Base-by-base conservation (phyloP, 202 grass and related monocot genomes). In the Schoenoplectus triqueter region DNA sequence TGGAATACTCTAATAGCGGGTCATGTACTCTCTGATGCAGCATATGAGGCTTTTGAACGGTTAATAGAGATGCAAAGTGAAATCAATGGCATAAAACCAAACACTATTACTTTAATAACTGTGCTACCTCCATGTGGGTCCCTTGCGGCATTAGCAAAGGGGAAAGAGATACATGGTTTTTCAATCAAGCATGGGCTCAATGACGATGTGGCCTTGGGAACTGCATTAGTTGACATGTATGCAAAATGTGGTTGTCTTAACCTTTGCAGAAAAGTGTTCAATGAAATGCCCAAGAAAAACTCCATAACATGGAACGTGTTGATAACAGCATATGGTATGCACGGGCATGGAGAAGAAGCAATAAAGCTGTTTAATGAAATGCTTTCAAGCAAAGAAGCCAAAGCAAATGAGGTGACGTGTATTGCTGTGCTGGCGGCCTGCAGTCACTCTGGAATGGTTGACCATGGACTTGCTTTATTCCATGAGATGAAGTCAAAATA, bases 301-400 rank as follows among this genome's bases (percentile, higher is more conserved):
- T 77, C 83, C n/a, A 89, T 98, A 88, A 98, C 95, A 64, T 98
- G 95, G 95, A 98, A 98, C 69, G 95, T 95, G 20, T 90, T 98
- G 46, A 93, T 98, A 83, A 93, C 93, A 92, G 95, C 91, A 10
- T 92, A 95, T 59, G 95, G 95, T 63, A 98, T 98, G 95, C 92
- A 95, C 42, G 95, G 95, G 17, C 89, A 87, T 40, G 95, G 95
- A n/a, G 81, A 62, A 17, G 83, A 93, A n/a, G 91, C 95, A 10
- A 56, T 95, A 48, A 85, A 63, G n/a, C 82, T 94, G 72, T 95
- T 98, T 45, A 88, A 98, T 51, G 55, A 48, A 18, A 98, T 98
- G 95, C 62, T 87, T 80, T 85, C 49, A 10, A 81, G 76, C 82
- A 89, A 76, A 19, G 95, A 98, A 86, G 92, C 88, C 1, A 85